phyloP scores from a whole-genome alignment of 1,139 yeast genomes.

The Geotrichum aggregatum region DNA sequence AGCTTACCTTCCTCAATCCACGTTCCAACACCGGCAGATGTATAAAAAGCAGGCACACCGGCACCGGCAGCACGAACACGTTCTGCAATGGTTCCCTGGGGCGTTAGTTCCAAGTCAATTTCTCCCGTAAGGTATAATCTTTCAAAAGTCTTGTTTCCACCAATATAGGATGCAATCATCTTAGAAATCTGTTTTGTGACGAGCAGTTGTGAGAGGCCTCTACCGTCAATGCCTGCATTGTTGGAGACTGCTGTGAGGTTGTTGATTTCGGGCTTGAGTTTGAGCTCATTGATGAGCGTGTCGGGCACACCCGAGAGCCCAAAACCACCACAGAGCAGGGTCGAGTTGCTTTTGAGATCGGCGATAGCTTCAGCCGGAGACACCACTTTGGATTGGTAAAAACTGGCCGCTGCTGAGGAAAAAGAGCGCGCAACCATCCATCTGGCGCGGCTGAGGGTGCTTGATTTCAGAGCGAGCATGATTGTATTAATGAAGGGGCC shows the following conservation, averaged over 20 bases:
- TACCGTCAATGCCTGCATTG: conserved; percentile 49
- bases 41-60: conserved; percentile 50
- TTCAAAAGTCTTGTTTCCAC: conserved; percentile 47
- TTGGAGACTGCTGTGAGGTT: conserved; percentile 48
- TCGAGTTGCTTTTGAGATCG: conserved; percentile 15
- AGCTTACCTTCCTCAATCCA: conserved; percentile 50
- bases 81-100: conserved; percentile 52
- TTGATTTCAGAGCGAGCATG: background rate
- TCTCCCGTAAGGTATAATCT: conserved; percentile 44
- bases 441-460: background rate
- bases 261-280: conserved; percentile 36
- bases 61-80: conserved; percentile 50
- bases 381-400: conserved; percentile 19
- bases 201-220: conserved; percentile 45
- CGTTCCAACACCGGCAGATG: conserved; percentile 51
- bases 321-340: conserved; percentile 47
- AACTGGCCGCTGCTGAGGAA: background rate
- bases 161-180: conserved; percentile 49
- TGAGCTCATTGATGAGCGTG: conserved; percentile 44
- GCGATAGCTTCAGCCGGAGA: conserved; percentile 18
- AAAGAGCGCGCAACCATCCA: conserved; percentile 1
- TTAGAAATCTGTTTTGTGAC: conserved; percentile 46
- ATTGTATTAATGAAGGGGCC: background rate
- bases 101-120: conserved; percentile 47
- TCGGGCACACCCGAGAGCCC: conserved; percentile 51